Evolutionary conservation across 805 yeast genomes (phyloP), one percentile per base, ranked within the genome.

Genomic region (Pichia eremophila): DNA sequence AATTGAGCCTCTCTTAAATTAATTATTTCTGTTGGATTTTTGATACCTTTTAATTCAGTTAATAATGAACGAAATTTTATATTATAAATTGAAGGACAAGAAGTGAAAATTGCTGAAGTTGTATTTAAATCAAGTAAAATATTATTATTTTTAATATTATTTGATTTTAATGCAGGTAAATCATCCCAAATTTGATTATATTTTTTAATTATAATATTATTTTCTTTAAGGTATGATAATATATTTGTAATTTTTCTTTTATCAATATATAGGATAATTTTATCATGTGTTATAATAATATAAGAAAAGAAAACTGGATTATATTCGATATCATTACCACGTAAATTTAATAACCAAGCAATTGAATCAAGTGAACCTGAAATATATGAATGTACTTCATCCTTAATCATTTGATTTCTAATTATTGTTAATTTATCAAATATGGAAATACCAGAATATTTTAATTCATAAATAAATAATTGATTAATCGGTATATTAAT

Each of bases 241-340:
- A 59, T 48, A 3, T 57, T 44, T 53, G 45, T 75, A 55, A 55
- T 72, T 73, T 47, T 67, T 55, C 50, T 69, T 65, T 52, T 58
- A 55, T 74, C 74, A 37, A 70, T 65, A 55, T 69, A 77, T 37
- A 77, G 55, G 2, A 55, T 57, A 22, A 69, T 63, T 15, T 59
- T 57, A 42, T 65, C 67, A 5, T 57, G 58, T 8, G 73, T 68
- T 22, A 81, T 68, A 1, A 75, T 60, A 2, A 78, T 69, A 56
- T 81, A 85, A 9, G 90, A 71, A 65, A 80, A 88, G 62, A 91
- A 93, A 2, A 89, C 91, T 0, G 98, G 97, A 58, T 83, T 83
- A 61, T 75, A 91, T 5, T 81, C 82, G 49, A 91, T 82, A 62
- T 91, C 98, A 22, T 57, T 51, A 15, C 81, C 81, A 50, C 82